Evolutionary conservation across 371 early-diverging fungal species (phyloP), one percentile per base, ranked within the genome.

Genomic region (Sporodiniella umbellata): DNA sequence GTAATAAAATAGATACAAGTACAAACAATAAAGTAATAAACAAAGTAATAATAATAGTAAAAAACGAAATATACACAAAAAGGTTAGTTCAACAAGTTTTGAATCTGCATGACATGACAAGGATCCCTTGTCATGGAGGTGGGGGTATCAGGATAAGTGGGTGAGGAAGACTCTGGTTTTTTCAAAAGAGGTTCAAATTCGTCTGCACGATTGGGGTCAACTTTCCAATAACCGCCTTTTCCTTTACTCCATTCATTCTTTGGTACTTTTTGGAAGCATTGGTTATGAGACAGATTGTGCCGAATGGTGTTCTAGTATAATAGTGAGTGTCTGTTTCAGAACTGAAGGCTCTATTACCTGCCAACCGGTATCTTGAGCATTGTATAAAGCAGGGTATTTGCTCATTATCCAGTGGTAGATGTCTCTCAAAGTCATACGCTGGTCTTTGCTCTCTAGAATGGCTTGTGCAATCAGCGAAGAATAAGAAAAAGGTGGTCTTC

Each of bases 241-340:
- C 70, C 74, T 48, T 79, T 70, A 39, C 53, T 21, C 17, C 75
- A 60, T 39, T 83, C 77, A 14, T 75, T 50, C 31, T 85, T 70
- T 0, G 86, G 84, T 15, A 85, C 74, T 49, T 88, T 87, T 45
- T 78, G 70, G 44, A 91, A 91, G 40, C 81, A 81, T 43, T 78
- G 77, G 54, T 91, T 91, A 24, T 89, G 68, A 8, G 87, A 87
- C 24, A 91, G 70, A 56, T 91, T 91, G 64, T 91, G 92, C 28
- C 92, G 66, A 24, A 91, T 88, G 0, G 87, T 84, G 70, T 91
- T 91, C 71, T 90, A 48, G 12, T 18, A 6, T 15, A 31, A 15
- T 17, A 17, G 37, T n/a, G n/a, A n/a, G n/a, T n/a, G n/a, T n/a
- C n/a, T n/a, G n/a, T n/a, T n/a, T n/a, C n/a, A n/a, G n/a, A n/a